phyloP scores from a whole-genome alignment of 306 rosid genomes.

The Benincasa hispida region DNA sequence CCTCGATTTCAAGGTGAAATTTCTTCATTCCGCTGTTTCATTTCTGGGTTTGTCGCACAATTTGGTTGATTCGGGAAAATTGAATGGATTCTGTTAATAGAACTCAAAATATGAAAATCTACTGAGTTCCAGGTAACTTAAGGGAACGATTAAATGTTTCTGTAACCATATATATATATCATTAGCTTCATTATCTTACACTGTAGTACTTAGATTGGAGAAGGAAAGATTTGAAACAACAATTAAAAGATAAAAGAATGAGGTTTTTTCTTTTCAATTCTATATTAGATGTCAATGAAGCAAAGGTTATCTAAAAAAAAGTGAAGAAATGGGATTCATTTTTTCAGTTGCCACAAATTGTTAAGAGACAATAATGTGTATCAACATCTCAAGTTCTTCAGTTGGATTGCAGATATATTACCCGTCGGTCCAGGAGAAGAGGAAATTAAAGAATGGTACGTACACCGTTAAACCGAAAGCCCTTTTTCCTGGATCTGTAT shows the following conservation, averaged over 20 bases:
- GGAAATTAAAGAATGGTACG: conserved; percentile 57
- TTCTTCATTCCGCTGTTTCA: not conserved
- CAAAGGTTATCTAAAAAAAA: not conserved
- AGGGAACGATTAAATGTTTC: not conserved
- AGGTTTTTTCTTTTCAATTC: not conserved
- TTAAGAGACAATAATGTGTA: not conserved
- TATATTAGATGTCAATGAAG: not conserved
- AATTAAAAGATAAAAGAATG: not conserved
- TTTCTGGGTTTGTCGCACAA: not conserved
- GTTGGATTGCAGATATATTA: conserved; percentile 52
- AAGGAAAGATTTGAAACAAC: not conserved
- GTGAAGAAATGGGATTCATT: not conserved
- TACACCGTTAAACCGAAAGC: conserved; percentile 48
- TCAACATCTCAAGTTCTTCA: not conserved
- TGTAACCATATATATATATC: not conserved
- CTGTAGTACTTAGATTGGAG: not conserved
- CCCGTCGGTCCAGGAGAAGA: conserved; percentile 56
- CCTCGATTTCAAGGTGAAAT: conserved; percentile 43
- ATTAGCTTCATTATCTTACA: not conserved
- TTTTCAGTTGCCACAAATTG: not conserved
- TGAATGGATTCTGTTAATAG: not conserved
- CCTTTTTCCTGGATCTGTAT: conserved; percentile 63
- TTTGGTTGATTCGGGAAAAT: not conserved
- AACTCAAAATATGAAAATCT: not conserved
- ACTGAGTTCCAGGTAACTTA: not conserved